Evolutionary conservation across 1,284 basidiomycete species (phyloP), one percentile per base, ranked within the genome.

Genomic region (Fistulina hepatica): DNA sequence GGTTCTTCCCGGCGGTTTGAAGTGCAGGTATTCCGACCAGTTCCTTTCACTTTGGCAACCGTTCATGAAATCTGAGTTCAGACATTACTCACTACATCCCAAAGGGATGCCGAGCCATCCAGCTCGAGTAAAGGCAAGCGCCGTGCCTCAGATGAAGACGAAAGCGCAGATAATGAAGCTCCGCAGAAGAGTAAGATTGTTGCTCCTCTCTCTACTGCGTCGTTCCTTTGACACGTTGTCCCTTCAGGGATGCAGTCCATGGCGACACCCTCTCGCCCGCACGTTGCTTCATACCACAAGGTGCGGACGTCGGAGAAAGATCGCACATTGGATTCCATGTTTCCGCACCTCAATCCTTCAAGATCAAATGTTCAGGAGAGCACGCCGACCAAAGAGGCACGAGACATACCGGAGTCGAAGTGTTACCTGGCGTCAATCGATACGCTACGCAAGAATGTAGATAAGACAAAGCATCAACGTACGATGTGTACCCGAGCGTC

Each of bases 301-400:
- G 84, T 98, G 33, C 77, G 95, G 35, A 93, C 90, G 6, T 95
- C 94, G 13, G 65, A 81, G 11, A 69, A 80, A 35, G 84, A 92
- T 41, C 75, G 91, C 28, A 97, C 92, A 0, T 71, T 99, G 9
- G 92, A 97, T 51, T 89, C 89, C 0, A 95, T 95, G 88, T 80
- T 94, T 42, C 75, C 80, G 2, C 64, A 81, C 15, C 48, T 60
- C 26, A 71, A 74, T 44, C 70, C 72, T 7, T 70, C 19, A 9
- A 69, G 46, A 45, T 66, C 32, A 52, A 44, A 2, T 43, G 47
- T 6, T 44, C 40, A 13, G 43, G 39, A 27, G 26, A 39, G 6
- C 45, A 48, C 8, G 34, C 42, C 11, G 45, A 41, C 20, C 16
- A 49, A 25, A 40, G 41, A 15, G 49, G 47, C 25, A 45, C 47